phyloP scores from a whole-genome alignment of 2,329 filamentous ascomycete species.

The Mycosphaerella sp. region DNA sequence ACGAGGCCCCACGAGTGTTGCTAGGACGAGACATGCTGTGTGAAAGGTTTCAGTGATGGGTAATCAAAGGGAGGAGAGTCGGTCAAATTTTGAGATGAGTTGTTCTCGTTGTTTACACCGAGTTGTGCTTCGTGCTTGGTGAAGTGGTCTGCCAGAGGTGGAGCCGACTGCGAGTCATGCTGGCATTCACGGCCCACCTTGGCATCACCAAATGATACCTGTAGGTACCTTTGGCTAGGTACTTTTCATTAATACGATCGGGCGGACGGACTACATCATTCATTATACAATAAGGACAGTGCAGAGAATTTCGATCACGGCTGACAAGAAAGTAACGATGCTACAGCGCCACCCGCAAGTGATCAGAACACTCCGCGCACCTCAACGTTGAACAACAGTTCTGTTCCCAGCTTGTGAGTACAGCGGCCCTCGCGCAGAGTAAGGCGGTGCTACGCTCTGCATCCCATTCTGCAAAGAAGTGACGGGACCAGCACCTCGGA shows the following conservation, averaged over 20 bases:
- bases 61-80: neutral
- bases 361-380: neutral
- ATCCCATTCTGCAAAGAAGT: neutral
- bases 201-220: too few species aligned
- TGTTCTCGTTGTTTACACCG: too few species aligned
- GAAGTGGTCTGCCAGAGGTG: neutral
- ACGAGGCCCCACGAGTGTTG: slow-evolving; percentile 13
- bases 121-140: too few species aligned
- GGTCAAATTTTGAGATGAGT: too few species aligned
- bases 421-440: neutral
- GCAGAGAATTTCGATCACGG: too few species aligned
- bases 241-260: too few species aligned
- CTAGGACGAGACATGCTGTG: slow-evolving; percentile 19
- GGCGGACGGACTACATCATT: too few species aligned
- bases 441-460: neutral
- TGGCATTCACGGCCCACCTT: too few species aligned
- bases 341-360: neutral
- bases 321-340: neutral
- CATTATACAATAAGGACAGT: too few species aligned
- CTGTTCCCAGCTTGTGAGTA: neutral
- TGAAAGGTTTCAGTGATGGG: neutral
- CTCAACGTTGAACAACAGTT: neutral
- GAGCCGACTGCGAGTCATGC: neutral
- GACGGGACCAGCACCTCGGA: slow-evolving; percentile 20
- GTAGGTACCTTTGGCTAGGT: too few species aligned